A percentile compares a stretch with the other conserved stretches of the same genome.
Evolutionary conservation across 2,329 filamentous ascomycete species (phyloP).

Genomic region (Arachnopeziza araneosa): DNA sequence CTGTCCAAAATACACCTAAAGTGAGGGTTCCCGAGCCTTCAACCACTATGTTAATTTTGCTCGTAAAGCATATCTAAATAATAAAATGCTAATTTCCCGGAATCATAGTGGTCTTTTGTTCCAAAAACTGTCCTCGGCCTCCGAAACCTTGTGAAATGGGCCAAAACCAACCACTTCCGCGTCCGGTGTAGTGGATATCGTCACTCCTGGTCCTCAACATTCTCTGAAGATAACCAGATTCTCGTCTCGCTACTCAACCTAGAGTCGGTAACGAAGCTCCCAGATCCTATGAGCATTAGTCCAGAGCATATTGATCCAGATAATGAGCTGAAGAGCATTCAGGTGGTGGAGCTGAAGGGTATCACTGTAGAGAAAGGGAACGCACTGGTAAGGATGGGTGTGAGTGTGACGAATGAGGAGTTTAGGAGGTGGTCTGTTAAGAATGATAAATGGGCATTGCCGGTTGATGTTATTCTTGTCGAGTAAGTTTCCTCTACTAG

Average conservation of each 20-base stretch:
- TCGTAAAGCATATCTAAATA: too few relatives aligned
- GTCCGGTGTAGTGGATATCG: constrained; percentile 39
- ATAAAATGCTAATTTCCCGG: too few relatives aligned
- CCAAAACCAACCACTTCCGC: constrained; percentile 31
- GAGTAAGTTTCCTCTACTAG: constrained; percentile 27
- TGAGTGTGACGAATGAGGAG: constrained; percentile 41
- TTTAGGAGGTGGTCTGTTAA: constrained; percentile 40
- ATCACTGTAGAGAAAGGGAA: constrained; percentile 20
- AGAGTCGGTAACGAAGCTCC: constrained; percentile 33
- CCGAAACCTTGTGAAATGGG: constrained; percentile 36
- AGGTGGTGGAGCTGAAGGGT: constrained; percentile 12
- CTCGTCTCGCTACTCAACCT: constrained; percentile 39
- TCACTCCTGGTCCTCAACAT: constrained; percentile 39
- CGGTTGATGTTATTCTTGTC: constrained; percentile 42
- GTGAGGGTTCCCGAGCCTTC: too few relatives aligned
- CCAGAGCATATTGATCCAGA: constrained; percentile 25
- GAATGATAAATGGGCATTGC: constrained; percentile 37
- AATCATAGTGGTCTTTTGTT: constrained; percentile 33
- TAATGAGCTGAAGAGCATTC: constrained; percentile 37
- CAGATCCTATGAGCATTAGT: constrained; percentile 32
- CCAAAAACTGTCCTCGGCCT: constrained; percentile 37
- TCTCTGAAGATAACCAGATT: constrained; percentile 36
- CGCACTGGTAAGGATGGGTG: constrained; percentile 37
- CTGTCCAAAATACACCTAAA: constrained; percentile 34
- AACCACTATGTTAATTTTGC: too few relatives aligned